phyloP scores from a whole-genome alignment of 768 basidiomycete genomes.

The Suillus subaureus region DNA sequence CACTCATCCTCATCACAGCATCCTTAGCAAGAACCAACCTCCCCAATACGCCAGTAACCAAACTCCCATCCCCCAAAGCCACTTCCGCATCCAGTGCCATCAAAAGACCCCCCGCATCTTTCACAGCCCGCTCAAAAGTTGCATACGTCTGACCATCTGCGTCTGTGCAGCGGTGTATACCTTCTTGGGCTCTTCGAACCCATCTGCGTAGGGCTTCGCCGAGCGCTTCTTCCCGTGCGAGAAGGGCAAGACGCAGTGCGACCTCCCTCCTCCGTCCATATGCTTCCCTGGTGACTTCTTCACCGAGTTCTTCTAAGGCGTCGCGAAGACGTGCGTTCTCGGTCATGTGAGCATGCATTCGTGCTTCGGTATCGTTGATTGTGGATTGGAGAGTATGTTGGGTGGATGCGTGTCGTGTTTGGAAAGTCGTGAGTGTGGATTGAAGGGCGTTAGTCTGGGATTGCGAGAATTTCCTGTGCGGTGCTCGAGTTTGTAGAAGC shows the following conservation, averaged over 20 bases:
- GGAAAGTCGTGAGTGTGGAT: constrained; percentile 56
- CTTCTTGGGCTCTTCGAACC: constrained; percentile 54
- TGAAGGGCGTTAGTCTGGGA: constrained; percentile 69
- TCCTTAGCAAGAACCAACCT: constrained; percentile 52
- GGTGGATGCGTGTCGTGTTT: constrained; percentile 64
- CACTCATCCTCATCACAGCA: constrained; percentile 52
- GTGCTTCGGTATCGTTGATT: constrained; percentile 44
- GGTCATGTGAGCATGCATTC: constrained; percentile 45
- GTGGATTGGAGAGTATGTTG: constrained; percentile 56
- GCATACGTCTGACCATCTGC: constrained; percentile 19
- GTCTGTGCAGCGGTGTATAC: constrained; percentile 30
- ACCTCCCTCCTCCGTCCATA: constrained; percentile 77
- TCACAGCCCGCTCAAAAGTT: constrained; percentile 34
- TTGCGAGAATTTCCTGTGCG: constrained; percentile 79
- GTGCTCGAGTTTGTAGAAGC: not conserved
- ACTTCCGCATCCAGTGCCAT: constrained; percentile 37
- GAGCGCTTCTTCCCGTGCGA: constrained; percentile 65
- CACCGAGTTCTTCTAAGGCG: constrained; percentile 69
- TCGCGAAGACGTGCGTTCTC: constrained; percentile 53
- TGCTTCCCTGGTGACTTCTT: constrained; percentile 69
- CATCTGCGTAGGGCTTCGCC: constrained; percentile 57
- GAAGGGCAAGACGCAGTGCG: constrained; percentile 58
- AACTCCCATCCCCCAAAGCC: constrained; percentile 18
- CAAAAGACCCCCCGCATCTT: constrained; percentile 39
- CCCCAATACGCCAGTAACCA: constrained; percentile 49